Base-by-base conservation (phyloP, 1,284 basidiomycete species). In the Ganoderma boninense region DNA sequence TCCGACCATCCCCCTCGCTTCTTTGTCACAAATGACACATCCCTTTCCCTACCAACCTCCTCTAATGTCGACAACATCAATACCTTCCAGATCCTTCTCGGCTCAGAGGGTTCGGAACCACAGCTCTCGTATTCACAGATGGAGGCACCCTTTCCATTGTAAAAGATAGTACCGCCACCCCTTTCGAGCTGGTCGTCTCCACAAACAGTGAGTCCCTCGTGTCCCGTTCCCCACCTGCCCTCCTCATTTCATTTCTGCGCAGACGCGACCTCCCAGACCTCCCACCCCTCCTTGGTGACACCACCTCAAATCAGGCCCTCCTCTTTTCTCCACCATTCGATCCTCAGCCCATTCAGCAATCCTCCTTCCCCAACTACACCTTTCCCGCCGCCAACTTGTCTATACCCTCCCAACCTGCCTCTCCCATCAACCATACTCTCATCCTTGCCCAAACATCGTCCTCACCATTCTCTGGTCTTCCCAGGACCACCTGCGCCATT, bases 311-410 rank as follows among this genome's bases (percentile, higher is more conserved):
- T 67, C 88, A 92, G 76, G 92, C 89, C 0, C 81, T 97, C n/a
- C 77, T 96, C 16, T 95, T 94, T 79, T 96, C 95, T 0, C 88
- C 90, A 0, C 80, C 89, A 0, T 76, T 77, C 64, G 80, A 83
- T 23, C 75, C 79, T 5, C 74, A 77, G 16, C 75, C 66, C 40
- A 56, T 78, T 2, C 65, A 73, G 0, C 78, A 84, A 64, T 92
- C 92, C 0, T 81, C 81, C 14, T 97, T 89, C 77, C 95, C 95
- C 10, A 95, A 96, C 77, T 97, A 95, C 79, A 93, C 92, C 0
- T 86, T 97, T 0, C 90, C 92, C 1, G 74, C 83, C 0, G 88
- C 90, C 0, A 89, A 91, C 74, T 76, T 87, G 16, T 81, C 87
- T 0, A 75, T 84, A n/a, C 86, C 88, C 0, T 64, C 81, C 0